These are phyloP conservation scores for Verticillium zaregamsianum DNA, from an alignment of 2,329 filamentous ascomycete genomes.

Conservation along the genomic window DNA sequence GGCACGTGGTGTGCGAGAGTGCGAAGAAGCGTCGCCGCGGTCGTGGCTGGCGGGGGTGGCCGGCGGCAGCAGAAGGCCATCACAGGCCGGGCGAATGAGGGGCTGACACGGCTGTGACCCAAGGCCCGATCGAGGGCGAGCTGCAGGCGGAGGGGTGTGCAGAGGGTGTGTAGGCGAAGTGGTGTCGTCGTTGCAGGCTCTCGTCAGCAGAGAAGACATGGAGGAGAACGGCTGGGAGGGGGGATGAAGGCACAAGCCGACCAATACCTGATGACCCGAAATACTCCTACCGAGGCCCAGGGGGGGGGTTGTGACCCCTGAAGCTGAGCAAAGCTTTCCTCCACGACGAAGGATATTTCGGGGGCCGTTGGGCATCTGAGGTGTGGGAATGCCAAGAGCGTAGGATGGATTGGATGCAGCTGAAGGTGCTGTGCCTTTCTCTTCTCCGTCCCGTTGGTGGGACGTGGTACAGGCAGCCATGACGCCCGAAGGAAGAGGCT, in stretches of 20 bases:
- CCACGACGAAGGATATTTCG: background rate
- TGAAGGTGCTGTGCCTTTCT: background rate
- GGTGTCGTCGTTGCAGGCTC: background rate
- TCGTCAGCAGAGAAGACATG: background rate
- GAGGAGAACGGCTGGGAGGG: background rate
- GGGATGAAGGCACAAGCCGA: background rate
- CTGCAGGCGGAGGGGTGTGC: background rate
- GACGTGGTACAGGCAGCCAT: background rate
- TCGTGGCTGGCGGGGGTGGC: background rate
- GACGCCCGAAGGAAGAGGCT: background rate
- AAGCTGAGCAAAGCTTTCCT: background rate
- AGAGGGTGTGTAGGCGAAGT: background rate
- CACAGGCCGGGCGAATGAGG: background rate
- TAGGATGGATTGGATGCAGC: background rate
- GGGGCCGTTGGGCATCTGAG: background rate
- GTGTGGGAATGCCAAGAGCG: background rate
- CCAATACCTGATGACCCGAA: background rate
- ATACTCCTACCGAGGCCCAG: background rate
- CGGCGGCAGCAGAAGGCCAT: background rate
- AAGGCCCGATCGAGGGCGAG: background rate
- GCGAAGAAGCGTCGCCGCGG: background rate
- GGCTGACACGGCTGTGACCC: conserved; percentile 4
- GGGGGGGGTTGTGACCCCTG: background rate
- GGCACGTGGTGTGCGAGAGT: background rate
- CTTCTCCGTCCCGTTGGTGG: background rate